These are phyloP conservation scores for Nakazawaea populi DNA, from an alignment of 805 yeast species.

Conservation along the genomic window DNA sequence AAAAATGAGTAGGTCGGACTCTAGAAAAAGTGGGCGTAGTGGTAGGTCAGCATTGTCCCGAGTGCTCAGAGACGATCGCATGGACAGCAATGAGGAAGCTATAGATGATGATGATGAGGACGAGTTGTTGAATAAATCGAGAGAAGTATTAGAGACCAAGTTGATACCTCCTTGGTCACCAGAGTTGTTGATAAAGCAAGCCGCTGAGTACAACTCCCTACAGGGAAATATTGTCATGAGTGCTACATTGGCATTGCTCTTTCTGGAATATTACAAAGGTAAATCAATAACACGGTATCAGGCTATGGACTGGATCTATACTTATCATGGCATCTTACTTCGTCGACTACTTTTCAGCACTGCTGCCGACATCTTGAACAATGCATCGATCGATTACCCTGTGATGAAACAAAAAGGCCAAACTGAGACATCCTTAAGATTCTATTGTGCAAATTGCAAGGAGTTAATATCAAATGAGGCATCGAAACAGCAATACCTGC, in stretches of 20 bases:
- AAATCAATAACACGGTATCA: slow-evolving; percentile 20
- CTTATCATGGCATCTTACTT: slow-evolving; percentile 50
- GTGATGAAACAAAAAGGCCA: slow-evolving; percentile 29
- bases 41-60: slow-evolving; percentile 24
- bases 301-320: slow-evolving; percentile 49
- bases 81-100: slow-evolving; percentile 5
- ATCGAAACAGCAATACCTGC: slow-evolving; percentile 33
- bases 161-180: slow-evolving; percentile 51
- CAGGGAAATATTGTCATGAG: slow-evolving; percentile 65
- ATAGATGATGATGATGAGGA: slow-evolving; percentile 12
- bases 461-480: slow-evolving; percentile 54
- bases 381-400: slow-evolving; percentile 22
- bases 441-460: slow-evolving; percentile 59
- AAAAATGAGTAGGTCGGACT: slow-evolving; percentile 15
- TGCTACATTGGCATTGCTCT: slow-evolving; percentile 50
- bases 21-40: slow-evolving; percentile 18
- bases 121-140: slow-evolving; percentile 5
- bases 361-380: slow-evolving; percentile 52
- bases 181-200: slow-evolving; percentile 39
- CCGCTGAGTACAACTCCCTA: slow-evolving; percentile 45
- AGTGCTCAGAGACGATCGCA: slow-evolving; percentile 15
- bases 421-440: slow-evolving; percentile 37
- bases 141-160: not conserved
- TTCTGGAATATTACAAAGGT: slow-evolving; percentile 34
- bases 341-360: slow-evolving; percentile 44